These are phyloP conservation scores for Candolleomyces efflorescens DNA, from an alignment of 768 basidiomycete species.

Conservation along the genomic window DNA sequence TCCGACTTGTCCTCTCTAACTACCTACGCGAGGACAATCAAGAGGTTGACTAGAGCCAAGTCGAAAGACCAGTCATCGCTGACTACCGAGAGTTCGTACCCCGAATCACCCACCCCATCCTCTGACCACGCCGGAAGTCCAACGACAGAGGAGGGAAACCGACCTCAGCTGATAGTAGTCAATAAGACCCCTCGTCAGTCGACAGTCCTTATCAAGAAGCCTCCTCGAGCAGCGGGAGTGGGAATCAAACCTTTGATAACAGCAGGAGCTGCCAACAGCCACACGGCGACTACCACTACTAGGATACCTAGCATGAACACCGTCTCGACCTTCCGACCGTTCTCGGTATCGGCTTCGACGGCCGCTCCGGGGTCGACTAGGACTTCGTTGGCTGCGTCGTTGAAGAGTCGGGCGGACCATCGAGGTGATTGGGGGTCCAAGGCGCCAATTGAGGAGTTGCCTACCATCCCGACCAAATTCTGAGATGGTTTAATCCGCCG, in stretches of 20 bases:
- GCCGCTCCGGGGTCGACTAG: neutral
- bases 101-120: neutral
- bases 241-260: too few species aligned
- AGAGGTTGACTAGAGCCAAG: neutral
- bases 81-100: neutral
- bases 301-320: too few species aligned
- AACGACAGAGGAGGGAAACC: neutral
- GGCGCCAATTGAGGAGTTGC: neutral
- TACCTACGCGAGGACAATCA: neutral
- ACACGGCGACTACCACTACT: too few species aligned
- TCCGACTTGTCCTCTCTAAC: slow-evolving; percentile 17
- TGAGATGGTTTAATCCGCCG: neutral
- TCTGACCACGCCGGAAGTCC: neutral
- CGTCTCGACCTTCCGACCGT: too few species aligned
- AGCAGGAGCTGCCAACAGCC: too few species aligned
- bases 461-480: neutral
- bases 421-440: neutral
- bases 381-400: neutral
- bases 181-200: too few species aligned
- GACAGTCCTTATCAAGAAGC: too few species aligned
- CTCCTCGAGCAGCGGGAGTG: too few species aligned
- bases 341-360: neutral
- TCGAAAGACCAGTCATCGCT: neutral
- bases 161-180: too few species aligned
- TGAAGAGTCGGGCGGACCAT: neutral